phyloP scores from a whole-genome alignment of 306 rosid genomes.

The Cicer yamashitae region DNA sequence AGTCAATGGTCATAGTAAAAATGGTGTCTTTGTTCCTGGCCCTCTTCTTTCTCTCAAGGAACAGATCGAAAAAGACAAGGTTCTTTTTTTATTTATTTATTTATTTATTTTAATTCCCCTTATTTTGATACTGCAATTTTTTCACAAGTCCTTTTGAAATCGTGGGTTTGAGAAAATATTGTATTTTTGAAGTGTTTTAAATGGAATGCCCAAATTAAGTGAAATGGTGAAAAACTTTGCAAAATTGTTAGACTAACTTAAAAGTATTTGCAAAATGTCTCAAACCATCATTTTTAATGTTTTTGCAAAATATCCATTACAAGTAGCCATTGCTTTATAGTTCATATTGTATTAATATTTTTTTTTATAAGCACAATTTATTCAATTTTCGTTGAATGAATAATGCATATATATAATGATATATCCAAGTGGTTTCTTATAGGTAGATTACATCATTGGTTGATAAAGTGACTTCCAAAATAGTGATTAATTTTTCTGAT shows the following conservation, averaged over 20 bases:
- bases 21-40: constrained; percentile 73
- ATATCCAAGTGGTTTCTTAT: constrained; percentile 18
- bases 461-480: not conserved
- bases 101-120: not conserved
- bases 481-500: constrained; percentile 15
- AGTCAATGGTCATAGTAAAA: constrained; percentile 32
- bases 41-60: constrained; percentile 92
- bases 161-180: constrained; percentile 39
- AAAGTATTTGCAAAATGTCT: constrained; percentile 38
- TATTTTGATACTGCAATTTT: not conserved
- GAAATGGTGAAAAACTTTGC: not conserved
- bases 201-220: constrained; percentile 1
- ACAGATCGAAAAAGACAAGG: constrained; percentile 95
- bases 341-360: not conserved
- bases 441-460: constrained; percentile 16
- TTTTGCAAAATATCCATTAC: not conserved
- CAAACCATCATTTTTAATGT: constrained; percentile 6
- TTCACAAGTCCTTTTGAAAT: not conserved
- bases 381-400: not conserved
- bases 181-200: not conserved
- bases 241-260: not conserved
- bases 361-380: not conserved
- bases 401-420: constrained; percentile 9
- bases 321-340: constrained; percentile 1
- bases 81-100: constrained; percentile 22